phyloP scores from a whole-genome alignment of 2,329 filamentous ascomycete species.

The Ophiostoma tasmaniense region DNA sequence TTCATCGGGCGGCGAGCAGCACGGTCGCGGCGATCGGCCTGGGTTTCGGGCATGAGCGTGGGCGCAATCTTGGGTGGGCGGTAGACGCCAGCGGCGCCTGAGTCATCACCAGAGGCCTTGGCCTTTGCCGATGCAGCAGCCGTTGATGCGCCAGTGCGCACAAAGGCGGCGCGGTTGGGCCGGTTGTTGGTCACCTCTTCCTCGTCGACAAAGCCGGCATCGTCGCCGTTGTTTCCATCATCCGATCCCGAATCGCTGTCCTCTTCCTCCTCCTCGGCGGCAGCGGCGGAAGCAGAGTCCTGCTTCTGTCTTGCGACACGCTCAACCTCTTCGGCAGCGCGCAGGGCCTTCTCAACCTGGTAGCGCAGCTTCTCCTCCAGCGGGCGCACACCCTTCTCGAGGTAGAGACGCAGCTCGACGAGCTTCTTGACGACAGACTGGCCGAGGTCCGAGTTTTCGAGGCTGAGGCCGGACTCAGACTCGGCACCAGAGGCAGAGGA shows the following conservation, averaged over 20 bases:
- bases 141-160: conserved; percentile 22
- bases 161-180: conserved; percentile 32
- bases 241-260: conserved; percentile 25
- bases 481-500: conserved; percentile 18
- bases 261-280: conserved; percentile 31
- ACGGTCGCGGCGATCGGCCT: conserved; percentile 55
- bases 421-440: conserved; percentile 74
- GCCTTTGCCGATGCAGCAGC: conserved; percentile 1
- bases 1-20: conserved; percentile 55
- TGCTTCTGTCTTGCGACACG: conserved; percentile 33
- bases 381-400: conserved; percentile 86
- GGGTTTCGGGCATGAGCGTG: conserved; percentile 71
- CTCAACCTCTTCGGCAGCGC: conserved; percentile 70
- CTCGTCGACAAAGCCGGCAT: conserved; percentile 16
- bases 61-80: conserved; percentile 81
- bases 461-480: conserved; percentile 20
- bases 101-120: conserved; percentile 20
- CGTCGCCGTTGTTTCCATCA: conserved; percentile 14
- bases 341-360: conserved; percentile 89
- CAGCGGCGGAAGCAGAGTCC: conserved; percentile 29
- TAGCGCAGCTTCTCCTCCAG: conserved; percentile 87
- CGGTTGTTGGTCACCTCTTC: conserved; percentile 19
- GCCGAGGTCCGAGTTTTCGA: conserved; percentile 38
- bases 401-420: conserved; percentile 81
- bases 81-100: conserved; percentile 59